phyloP scores from a whole-genome alignment of 164 flowering plant species.

The Santalum album region DNA sequence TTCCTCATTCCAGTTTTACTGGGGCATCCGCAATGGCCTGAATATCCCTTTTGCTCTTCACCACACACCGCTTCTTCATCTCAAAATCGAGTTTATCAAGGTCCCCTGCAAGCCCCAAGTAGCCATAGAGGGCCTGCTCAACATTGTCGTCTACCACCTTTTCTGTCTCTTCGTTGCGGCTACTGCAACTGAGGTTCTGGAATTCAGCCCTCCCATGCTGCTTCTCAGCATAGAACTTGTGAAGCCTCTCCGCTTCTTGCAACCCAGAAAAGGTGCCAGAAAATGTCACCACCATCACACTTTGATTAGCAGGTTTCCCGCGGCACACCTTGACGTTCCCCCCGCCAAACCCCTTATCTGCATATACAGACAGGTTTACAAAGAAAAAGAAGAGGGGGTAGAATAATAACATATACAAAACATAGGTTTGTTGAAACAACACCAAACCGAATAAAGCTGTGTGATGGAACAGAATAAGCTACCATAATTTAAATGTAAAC shows the following conservation, averaged over 20 bases:
- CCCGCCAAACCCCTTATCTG: conserved; percentile 49
- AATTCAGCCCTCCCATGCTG: conserved; percentile 50
- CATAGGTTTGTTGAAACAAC: background rate
- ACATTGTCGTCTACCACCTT: conserved; percentile 11
- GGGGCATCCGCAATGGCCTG: conserved; percentile 40
- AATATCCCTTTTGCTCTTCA: conserved; percentile 66
- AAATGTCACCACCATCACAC: conserved; percentile 51
- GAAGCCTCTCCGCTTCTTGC: conserved; percentile 56
- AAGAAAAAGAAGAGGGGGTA: background rate
- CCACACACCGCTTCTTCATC: conserved; percentile 31
- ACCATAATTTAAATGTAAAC: too few species aligned
- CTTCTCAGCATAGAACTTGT: conserved; percentile 30
- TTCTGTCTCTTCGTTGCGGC: conserved; percentile 3
- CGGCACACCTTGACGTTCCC: conserved; percentile 32
- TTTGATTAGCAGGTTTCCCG: conserved; percentile 53
- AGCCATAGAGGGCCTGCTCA: conserved; percentile 40
- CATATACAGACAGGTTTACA: conserved; percentile 8
- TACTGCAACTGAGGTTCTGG: conserved; percentile 11
- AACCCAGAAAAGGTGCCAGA: conserved; percentile 50
- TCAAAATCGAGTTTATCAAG: conserved; percentile 50
- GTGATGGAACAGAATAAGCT: too few species aligned
- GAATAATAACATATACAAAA: too few species aligned
- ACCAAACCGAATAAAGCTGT: too few species aligned
- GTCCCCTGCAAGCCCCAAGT: conserved; percentile 52
- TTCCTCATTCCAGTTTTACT: conserved; percentile 9